Conservation (phyloP, 805 yeast genomes). For the Lipomyces kockii region DNA sequence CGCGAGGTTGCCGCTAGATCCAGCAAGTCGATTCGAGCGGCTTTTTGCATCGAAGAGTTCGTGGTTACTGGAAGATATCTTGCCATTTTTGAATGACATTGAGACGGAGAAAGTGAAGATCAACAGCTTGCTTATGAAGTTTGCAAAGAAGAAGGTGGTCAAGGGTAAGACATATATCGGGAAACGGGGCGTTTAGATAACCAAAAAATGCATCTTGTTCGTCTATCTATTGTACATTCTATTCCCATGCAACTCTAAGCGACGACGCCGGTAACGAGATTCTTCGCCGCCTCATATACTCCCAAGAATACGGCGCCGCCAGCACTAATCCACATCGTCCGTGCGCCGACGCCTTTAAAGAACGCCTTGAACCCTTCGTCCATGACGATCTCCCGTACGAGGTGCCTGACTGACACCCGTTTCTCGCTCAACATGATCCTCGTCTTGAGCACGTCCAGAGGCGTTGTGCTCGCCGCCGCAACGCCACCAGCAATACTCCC, state of each 20-base stretch:
- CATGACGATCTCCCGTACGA: conserved; percentile 58
- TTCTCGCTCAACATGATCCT: conserved; percentile 77
- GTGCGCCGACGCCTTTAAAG: conserved; percentile 86
- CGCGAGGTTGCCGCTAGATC: conserved; percentile 54
- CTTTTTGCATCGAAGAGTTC: conserved; percentile 59
- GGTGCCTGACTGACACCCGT: conserved; percentile 51
- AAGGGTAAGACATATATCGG: conserved; percentile 24
- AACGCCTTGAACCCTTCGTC: conserved; percentile 81
- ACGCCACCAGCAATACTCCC: conserved; percentile 95
- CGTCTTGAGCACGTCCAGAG: conserved; percentile 92
- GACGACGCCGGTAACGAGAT: not conserved
- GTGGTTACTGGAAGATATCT: conserved; percentile 67
- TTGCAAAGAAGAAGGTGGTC: conserved; percentile 56
- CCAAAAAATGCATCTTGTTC: not conserved
- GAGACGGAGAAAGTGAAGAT: conserved; percentile 58
- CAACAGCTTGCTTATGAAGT: conserved; percentile 66
- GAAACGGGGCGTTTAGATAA: conserved; percentile 30
- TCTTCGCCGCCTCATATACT: conserved; percentile 68
- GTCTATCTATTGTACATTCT: not conserved
- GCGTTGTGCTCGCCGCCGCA: conserved; percentile 94
- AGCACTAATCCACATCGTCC: conserved; percentile 96
- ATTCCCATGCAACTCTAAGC: not conserved
- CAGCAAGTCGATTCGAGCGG: conserved; percentile 54
- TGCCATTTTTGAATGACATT: conserved; percentile 65
- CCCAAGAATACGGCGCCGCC: conserved; percentile 99